A percentile compares a stretch with the other conserved stretches of the same genome.
Evolutionary conservation across 495 filamentous ascomycete species (phyloP).

Genomic region (Glarea lozoyensis): DNA sequence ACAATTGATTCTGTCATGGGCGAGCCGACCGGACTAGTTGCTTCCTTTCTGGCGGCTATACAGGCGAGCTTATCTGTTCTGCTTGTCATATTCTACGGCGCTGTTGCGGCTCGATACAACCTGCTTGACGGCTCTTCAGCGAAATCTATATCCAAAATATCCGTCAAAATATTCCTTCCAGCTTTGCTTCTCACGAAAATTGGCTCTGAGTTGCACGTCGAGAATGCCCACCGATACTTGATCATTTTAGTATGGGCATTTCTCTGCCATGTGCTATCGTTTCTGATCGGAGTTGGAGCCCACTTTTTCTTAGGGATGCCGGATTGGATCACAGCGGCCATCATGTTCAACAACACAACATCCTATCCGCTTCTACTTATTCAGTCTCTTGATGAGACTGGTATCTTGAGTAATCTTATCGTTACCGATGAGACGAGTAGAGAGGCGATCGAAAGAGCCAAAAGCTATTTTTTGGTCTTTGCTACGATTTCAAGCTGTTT

Average conservation of each 20-base stretch:
- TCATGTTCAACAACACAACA: slow-evolving; percentile 73
- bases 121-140: slow-evolving; percentile 46
- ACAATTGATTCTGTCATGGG: no score
- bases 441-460: slow-evolving; percentile 51
- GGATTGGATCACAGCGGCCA: slow-evolving; percentile 54
- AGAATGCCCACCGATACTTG: slow-evolving; percentile 46
- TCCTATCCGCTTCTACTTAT: slow-evolving; percentile 61
- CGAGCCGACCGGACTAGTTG: slow-evolving; percentile 11
- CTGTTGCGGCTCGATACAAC: slow-evolving; percentile 45
- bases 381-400: slow-evolving; percentile 54
- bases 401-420: slow-evolving; percentile 48
- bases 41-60: slow-evolving; percentile 58
- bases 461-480: slow-evolving; percentile 62
- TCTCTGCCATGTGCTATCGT: slow-evolving; percentile 44
- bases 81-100: slow-evolving; percentile 58
- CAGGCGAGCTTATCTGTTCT: slow-evolving; percentile 65
- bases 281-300: slow-evolving; percentile 37
- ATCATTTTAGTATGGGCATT: slow-evolving; percentile 48
- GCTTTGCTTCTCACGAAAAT: slow-evolving; percentile 62
- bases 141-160: slow-evolving; percentile 56
- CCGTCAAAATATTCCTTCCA: slow-evolving; percentile 62
- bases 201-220: slow-evolving; percentile 52
- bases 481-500: slow-evolving; percentile 31
- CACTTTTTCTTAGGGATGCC: slow-evolving; percentile 38
- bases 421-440: slow-evolving; percentile 35